These are phyloP conservation scores for Eimeria zaria DNA, from an alignment of 169 alveolate genomes.

Conservation along the genomic window DNA sequence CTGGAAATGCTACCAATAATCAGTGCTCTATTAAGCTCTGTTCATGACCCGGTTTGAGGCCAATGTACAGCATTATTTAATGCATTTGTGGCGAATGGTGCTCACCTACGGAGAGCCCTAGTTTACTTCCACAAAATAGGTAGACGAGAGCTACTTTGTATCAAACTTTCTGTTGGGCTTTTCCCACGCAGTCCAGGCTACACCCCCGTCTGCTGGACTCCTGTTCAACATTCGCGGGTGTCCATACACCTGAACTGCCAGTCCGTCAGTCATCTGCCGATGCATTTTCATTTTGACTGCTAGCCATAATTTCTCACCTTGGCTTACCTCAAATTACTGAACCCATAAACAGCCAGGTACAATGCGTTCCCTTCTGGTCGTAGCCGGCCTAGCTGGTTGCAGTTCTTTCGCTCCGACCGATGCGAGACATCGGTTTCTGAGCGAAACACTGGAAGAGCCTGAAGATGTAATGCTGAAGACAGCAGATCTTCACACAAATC, in stretches of 20 bases:
- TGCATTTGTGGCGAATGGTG: background rate
- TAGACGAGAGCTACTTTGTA: background rate
- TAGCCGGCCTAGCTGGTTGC: conserved; percentile 73
- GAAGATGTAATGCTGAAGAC: conserved; percentile 74
- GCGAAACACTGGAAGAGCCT: conserved; percentile 64
- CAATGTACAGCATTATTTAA: background rate
- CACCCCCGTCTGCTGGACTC: background rate
- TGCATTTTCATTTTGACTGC: conserved; percentile 57
- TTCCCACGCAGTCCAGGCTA: background rate
- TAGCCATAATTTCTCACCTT: conserved; percentile 74
- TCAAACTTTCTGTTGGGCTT: background rate
- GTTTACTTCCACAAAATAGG: background rate
- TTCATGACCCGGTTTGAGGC: background rate
- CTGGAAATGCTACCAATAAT: background rate
- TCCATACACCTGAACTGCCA: conserved; percentile 57
- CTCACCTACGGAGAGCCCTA: background rate
- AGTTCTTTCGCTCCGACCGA: conserved; percentile 55
- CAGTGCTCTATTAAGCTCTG: background rate
- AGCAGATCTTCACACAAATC: conserved; percentile 69
- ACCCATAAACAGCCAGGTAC: conserved; percentile 67
- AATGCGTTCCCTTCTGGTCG: conserved; percentile 80
- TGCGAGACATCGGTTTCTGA: conserved; percentile 71
- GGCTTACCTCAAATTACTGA: conserved; percentile 58
- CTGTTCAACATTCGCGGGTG: background rate
- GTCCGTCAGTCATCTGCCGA: conserved; percentile 17